A percentile compares a stretch with the other conserved stretches of the same genome.
Conservation (phyloP, 1,139 yeast genomes). For the Geotrichum macrosporum region DNA sequence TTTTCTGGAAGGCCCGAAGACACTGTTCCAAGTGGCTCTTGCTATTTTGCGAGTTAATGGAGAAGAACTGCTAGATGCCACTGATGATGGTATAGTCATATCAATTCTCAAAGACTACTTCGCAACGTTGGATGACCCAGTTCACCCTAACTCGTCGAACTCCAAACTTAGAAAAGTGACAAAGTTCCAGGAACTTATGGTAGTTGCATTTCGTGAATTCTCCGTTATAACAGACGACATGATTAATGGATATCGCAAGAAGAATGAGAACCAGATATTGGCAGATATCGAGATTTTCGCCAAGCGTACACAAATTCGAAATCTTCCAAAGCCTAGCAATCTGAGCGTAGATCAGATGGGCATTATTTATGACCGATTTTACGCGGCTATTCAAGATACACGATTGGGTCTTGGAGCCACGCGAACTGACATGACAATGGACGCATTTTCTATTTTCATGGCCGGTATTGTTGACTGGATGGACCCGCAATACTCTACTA, state of each 20-base stretch:
- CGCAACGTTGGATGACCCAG: constrained; percentile 69
- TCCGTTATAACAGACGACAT: constrained; percentile 70
- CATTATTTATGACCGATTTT: constrained; percentile 78
- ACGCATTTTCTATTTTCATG: constrained; percentile 68
- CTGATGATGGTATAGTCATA: constrained; percentile 90
- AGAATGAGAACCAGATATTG: constrained; percentile 70
- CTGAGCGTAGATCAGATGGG: constrained; percentile 57
- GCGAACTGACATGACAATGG: constrained; percentile 61
- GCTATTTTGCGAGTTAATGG: constrained; percentile 86
- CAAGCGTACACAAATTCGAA: constrained; percentile 84
- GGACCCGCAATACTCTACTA: constrained; percentile 32
- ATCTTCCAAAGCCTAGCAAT: constrained; percentile 67
- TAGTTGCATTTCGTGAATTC: constrained; percentile 90
- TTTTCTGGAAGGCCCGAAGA: constrained; percentile 83
- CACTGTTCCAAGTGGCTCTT: constrained; percentile 87
- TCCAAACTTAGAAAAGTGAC: constrained; percentile 64
- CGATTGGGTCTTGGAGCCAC: constrained; percentile 63
- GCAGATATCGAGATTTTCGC: constrained; percentile 86
- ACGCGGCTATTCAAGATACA: constrained; percentile 68
- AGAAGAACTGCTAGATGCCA: constrained; percentile 69
- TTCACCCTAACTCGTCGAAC: constrained; percentile 69
- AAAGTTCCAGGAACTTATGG: constrained; percentile 83
- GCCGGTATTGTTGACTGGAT: constrained; percentile 78
- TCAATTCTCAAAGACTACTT: constrained; percentile 81
- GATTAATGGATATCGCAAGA: constrained; percentile 64